phyloP scores from a whole-genome alignment of 2,329 filamentous ascomycete species.

The Alternaria gansuensis region DNA sequence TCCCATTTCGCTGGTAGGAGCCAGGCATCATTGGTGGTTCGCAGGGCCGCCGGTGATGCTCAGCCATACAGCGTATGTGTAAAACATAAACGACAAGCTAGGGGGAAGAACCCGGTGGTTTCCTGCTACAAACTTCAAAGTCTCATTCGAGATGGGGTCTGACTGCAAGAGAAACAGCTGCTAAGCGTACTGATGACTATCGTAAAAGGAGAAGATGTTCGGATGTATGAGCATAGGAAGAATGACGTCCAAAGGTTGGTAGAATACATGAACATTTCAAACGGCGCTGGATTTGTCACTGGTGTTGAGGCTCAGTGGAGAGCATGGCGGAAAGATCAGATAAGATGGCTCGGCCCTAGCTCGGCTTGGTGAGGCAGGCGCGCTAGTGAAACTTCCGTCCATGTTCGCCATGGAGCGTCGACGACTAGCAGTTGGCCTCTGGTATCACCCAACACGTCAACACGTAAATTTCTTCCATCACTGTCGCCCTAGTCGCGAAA shows the following conservation, averaged over 20 bases:
- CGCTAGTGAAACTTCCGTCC: constrained; percentile 26
- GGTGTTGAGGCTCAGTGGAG: neutral
- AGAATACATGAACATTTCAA: no score
- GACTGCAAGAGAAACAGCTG: neutral
- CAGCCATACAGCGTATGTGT: neutral
- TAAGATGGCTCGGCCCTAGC: constrained; percentile 14
- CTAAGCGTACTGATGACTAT: neutral
- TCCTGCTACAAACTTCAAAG: neutral
- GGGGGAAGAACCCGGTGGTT: neutral
- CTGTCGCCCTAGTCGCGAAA: neutral
- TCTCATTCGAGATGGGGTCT: neutral
- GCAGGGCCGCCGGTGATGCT: neutral
- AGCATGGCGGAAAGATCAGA: constrained; percentile 10
- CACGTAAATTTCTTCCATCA: constrained; percentile 1
- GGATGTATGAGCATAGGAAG: neutral
- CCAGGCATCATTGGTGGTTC: neutral
- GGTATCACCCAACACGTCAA: constrained; percentile 9
- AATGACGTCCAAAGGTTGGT: no score
- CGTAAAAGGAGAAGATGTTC: neutral
- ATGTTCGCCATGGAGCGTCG: constrained; percentile 17
- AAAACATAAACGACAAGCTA: neutral
- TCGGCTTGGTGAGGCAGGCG: constrained; percentile 10
- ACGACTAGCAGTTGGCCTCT: constrained; percentile 9
- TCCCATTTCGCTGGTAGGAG: neutral
- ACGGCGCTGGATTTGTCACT: no score